Base-by-base conservation (phyloP, 495 filamentous ascomycete species). In the Trichoderma orchidacearum region DNA sequence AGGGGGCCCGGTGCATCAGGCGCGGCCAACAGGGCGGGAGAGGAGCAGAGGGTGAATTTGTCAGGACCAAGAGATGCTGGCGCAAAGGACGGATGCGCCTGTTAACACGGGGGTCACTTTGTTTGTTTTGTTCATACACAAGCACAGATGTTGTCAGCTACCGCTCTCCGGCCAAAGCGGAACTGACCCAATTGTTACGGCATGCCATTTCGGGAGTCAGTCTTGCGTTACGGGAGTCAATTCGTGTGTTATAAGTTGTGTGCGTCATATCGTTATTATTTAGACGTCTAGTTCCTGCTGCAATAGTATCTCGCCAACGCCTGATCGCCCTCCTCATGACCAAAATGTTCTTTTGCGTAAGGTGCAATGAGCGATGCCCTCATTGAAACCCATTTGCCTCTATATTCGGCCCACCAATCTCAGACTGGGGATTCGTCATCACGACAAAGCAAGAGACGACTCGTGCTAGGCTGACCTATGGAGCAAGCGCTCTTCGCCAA, bases 51-150 rank as follows among this genome's bases (percentile, higher is more conserved):
- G 60, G 87, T 91, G 36, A 87, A 89, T 68, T 67, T 91, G 61
- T 83, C 74, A 30, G 77, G 79, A 41, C 75, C 75, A 55, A 71
- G 77, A 62, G 77, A 77, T 59, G 70, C 71, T 35, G 83, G 80
- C 32, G 81, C 87, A 13, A 95, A 96, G 74, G 90, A 95, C 64
- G 88, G 87, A 18, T 98, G 92, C 70, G 93, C 92, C 63, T 98
- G 93, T 70, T 96, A 63, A 69, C n/a, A 41, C 28, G 9, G 23
- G 31, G 2, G 41, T 8, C n/a, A n/a, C n/a, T n/a, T n/a, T 23
- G 41, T 27, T 48, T 48, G 41, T 11, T 48, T 48, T 25, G 38
- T 25, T 23, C n/a, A 23, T 25, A 48, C 38, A 48, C 38, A 48
- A 8, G 17, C 36, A 18, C 17, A 11, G 50, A 28, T 29, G 53